Base-by-base conservation (phyloP, 306 rosid species). In the Dryas alaskensis region DNA sequence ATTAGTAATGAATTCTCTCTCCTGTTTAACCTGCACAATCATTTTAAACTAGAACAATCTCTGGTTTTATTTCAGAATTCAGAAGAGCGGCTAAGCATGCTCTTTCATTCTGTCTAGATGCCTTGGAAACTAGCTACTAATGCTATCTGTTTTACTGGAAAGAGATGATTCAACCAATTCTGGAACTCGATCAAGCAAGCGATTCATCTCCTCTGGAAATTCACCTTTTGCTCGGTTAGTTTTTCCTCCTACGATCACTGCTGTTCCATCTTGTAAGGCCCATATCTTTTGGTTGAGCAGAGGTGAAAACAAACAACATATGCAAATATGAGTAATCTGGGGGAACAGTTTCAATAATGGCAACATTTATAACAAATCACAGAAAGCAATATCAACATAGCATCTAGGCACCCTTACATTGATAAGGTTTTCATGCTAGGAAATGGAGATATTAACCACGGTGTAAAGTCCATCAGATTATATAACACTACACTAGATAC, bases 181-280 rank as follows among this genome's bases (percentile, higher is more conserved):
- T 43, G 97, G 97, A 64, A 94, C 82, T 55, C 75, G 80, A 71
- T 94, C 92, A 70, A 91, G 97, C 75, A 94, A 82, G n/a, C 82
- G 83, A 74, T 88, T 81, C 92, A 94, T 88, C 77, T 91, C 92
- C 3, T 87, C 91, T 5, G 97, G 88, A 78, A 94, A 94, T 78
- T 91, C 98, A 31, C 82, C 72, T 86, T 91, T 89, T 51, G 96
- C 96, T 66, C 95, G 88, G 64, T 94, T 94, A 25, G 92, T 91
- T 84, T 92, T 94, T 67, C 95, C 96, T 69, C 97, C 98, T 12
- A 94, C 55, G 4, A 89, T 69, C 67, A 91, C 96, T 7, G 84
- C 66, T 42, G 97, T 91, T 58, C 97, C 98, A 73, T 94, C 95
- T 94, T 94, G 97, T 63, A 91, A 80, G 14, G 92, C 97, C 97